These are phyloP conservation scores for Arachnomyces sp. DNA, from an alignment of 2,329 filamentous ascomycete species.

Conservation along the genomic window DNA sequence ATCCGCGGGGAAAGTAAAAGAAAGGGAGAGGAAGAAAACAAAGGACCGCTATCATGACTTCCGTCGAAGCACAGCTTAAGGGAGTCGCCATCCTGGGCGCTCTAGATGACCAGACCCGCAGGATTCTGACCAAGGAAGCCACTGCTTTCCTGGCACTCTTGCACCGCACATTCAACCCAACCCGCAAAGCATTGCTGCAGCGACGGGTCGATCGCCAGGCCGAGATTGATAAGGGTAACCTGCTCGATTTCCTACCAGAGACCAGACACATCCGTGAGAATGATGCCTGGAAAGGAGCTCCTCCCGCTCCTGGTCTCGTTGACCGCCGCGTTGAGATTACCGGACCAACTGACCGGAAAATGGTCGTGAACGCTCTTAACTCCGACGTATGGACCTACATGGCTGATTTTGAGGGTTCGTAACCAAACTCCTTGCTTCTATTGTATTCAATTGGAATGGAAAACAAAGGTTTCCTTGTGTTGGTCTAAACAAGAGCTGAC, in stretches of 20 bases:
- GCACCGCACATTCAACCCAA: conserved; percentile 87
- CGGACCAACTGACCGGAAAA: conserved; percentile 93
- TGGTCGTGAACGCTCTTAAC: conserved; percentile 97
- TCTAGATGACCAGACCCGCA: conserved; percentile 69
- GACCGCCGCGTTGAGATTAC: conserved; percentile 96
- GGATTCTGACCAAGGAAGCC: conserved; percentile 87
- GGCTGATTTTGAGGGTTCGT: conserved; percentile 93
- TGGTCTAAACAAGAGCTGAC: neutral
- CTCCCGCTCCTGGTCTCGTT: conserved; percentile 82
- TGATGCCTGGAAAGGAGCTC: conserved; percentile 84
- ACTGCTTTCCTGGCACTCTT: conserved; percentile 88
- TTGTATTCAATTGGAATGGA: neutral
- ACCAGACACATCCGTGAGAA: conserved; percentile 93
- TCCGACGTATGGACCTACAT: conserved; percentile 98
- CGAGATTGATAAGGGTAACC: conserved; percentile 80
- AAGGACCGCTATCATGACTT: conserved; percentile 50
- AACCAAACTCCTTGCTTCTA: neutral
- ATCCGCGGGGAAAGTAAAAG: too few relatives aligned
- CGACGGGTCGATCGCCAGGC: conserved; percentile 79
- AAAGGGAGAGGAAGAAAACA: neutral
- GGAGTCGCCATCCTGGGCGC: conserved; percentile 80
- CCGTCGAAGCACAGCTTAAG: conserved; percentile 69
- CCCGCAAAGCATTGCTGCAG: conserved; percentile 81
- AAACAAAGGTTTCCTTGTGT: neutral
- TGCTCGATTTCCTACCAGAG: conserved; percentile 93